These are phyloP conservation scores for Xylogone sp. DNA, from an alignment of 2,329 filamentous ascomycete genomes.

Conservation along the genomic window DNA sequence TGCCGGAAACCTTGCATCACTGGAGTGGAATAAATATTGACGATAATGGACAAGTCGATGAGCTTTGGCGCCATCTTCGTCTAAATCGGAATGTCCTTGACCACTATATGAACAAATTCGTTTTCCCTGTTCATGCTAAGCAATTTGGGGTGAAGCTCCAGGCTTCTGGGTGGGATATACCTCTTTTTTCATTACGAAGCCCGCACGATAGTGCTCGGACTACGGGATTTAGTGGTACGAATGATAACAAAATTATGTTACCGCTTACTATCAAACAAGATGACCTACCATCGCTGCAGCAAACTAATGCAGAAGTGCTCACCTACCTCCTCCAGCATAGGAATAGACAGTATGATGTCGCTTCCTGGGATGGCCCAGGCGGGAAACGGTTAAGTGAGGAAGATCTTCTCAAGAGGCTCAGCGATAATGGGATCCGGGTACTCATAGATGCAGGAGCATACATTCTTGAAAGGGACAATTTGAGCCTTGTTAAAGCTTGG, in stretches of 20 bases:
- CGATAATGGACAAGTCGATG: slow-evolving; percentile 43
- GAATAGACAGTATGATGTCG: slow-evolving; percentile 42
- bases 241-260: slow-evolving; percentile 55
- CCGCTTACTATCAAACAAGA: slow-evolving; percentile 56
- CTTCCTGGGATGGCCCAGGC: slow-evolving; percentile 12
- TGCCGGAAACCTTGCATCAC: slow-evolving; percentile 41
- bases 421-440: slow-evolving; percentile 36
- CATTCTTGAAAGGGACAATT: slow-evolving; percentile 53
- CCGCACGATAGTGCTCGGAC: slow-evolving; percentile 33
- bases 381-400: slow-evolving; percentile 38
- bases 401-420: slow-evolving; percentile 38
- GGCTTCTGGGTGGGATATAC: slow-evolving; percentile 63
- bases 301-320: slow-evolving; percentile 60
- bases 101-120: slow-evolving; percentile 56
- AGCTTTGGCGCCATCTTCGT: slow-evolving; percentile 46
- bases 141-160: slow-evolving; percentile 60
- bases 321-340: slow-evolving; percentile 47
- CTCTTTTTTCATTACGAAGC: slow-evolving; percentile 32
- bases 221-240: slow-evolving; percentile 68
- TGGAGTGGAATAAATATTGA: slow-evolving; percentile 56
- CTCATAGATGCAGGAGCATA: slow-evolving; percentile 61
- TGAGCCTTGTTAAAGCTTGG: too few species aligned
- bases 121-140: slow-evolving; percentile 60
- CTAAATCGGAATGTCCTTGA: slow-evolving; percentile 48
- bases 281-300: slow-evolving; percentile 48